Evolutionary conservation across 352 stramenopile genomes (phyloP).

Genomic region (Phytophthora cactorum): DNA sequence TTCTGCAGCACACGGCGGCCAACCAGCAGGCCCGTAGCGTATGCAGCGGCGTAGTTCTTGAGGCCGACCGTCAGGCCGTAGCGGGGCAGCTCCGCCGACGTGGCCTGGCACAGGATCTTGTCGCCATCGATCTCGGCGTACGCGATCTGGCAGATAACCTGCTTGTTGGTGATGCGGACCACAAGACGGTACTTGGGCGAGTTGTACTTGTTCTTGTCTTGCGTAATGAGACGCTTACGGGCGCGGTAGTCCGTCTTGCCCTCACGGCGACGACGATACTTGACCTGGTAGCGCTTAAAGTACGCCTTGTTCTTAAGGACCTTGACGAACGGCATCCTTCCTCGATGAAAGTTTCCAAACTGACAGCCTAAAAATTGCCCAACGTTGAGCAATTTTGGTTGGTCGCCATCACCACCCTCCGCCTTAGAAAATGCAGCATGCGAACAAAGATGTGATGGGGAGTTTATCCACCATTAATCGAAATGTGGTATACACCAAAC

Average conservation of each 20-base stretch:
- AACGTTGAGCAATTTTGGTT: slow-evolving; percentile 19
- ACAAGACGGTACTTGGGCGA: slow-evolving; percentile 98
- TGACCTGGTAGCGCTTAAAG: slow-evolving; percentile 99
- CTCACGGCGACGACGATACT: slow-evolving; percentile 97
- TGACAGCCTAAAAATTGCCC: slow-evolving; percentile 45
- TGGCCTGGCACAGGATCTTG: slow-evolving; percentile 94
- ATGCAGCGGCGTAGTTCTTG: slow-evolving; percentile 99
- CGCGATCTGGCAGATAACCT: slow-evolving; percentile 99
- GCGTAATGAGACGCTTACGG: slow-evolving; percentile 97
- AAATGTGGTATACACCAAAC: slow-evolving; percentile 9
- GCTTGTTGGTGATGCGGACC: slow-evolving; percentile 95
- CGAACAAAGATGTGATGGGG: slow-evolving; percentile 4
- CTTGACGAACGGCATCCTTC: slow-evolving; percentile 97
- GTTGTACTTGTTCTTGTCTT: slow-evolving; percentile 99
- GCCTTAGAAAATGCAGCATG: slow-evolving; percentile 23
- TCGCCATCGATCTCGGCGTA: slow-evolving; percentile 99
- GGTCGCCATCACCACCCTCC: slow-evolving; percentile 9
- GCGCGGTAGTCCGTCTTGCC: slow-evolving; percentile 99
- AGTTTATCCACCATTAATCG: background rate
- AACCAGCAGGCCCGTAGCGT: slow-evolving; percentile 96
- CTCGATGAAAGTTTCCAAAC: slow-evolving; percentile 77
- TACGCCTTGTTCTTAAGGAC: slow-evolving; percentile 99
- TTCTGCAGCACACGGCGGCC: slow-evolving; percentile 97
- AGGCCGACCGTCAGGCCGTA: slow-evolving; percentile 97
- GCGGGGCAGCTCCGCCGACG: slow-evolving; percentile 96